phyloP scores from a whole-genome alignment of 2,329 filamentous ascomycete genomes.

The Atkinsonella texensis region DNA sequence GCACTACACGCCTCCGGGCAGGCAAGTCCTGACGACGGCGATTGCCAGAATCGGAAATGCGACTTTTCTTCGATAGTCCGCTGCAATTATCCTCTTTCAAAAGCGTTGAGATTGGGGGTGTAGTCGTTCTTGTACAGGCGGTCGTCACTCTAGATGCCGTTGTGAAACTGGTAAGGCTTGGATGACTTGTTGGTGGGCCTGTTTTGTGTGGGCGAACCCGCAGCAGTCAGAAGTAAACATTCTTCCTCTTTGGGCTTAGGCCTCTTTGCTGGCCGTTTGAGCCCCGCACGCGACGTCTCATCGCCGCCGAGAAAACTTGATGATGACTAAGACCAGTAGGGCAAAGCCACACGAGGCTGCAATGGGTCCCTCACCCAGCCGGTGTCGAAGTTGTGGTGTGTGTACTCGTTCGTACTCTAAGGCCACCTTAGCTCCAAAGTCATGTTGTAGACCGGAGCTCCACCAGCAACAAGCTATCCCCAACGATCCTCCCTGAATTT shows the following conservation, averaged over 20 bases:
- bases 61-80: not conserved
- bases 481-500: not conserved
- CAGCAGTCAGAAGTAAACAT: slow-evolving; percentile 17
- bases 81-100: too few species aligned
- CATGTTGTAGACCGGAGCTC: slow-evolving; percentile 10
- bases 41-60: not conserved
- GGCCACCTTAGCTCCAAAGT: slow-evolving; percentile 24
- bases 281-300: slow-evolving; percentile 2
- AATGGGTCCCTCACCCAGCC: not conserved
- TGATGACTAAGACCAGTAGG: not conserved
- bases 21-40: not conserved
- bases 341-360: not conserved
- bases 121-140: not conserved
- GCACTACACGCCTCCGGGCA: not conserved
- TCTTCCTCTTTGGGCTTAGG: slow-evolving; percentile 16
- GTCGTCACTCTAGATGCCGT: not conserved
- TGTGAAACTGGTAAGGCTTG: slow-evolving; percentile 1
- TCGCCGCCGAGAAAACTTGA: not conserved
- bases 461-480: slow-evolving; percentile 3
- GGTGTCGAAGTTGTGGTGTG: not conserved
- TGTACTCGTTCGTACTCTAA: slow-evolving; percentile 4
- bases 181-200: slow-evolving; percentile 7
- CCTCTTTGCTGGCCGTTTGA: not conserved
- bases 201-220: slow-evolving; percentile 14
- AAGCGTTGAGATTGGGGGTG: not conserved